Base-by-base conservation (phyloP, 225 moss, liverwort and hornwort species). In the Sphagnum tenellum region DNA sequence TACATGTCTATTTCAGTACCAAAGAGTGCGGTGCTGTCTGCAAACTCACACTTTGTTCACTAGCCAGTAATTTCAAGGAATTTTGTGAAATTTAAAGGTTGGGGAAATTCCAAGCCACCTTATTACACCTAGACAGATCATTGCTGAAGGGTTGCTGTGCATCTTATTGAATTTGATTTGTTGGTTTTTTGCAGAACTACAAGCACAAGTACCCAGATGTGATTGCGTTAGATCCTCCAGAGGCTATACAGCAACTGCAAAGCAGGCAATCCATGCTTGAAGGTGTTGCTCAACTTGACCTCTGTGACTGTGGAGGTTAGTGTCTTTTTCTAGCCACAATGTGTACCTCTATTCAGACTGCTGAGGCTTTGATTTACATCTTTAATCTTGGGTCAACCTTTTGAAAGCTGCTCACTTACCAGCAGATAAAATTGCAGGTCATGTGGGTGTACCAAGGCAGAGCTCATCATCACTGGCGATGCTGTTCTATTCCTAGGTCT, bases 231-330 rank as follows among this genome's bases (percentile, higher is more conserved):
- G 81, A 81, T 55, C 81, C 78, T 75, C 81, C 81, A 54, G 78
- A 81, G 61, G 72, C 81, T 12, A 78, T 81, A 70, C 67, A 75
- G 62, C 81, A 78, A 64, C 12, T 81, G 45, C 81, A 77, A 14
- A 78, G 78, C 72, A 77, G 81, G 13, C 78, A 81, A 12, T 81
- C 81, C 56, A 81, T 81, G 81, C 70, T 81, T 49, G 75, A 78
- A 57, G 72, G 75, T 70, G 81, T 81, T 46, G 78, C 81, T 50
- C 71, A 68, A 45, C 59, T 81, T 4, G 72, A 81, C 67, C 70
- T 82, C 70, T 78, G 73, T 59, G 57, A 68, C 59, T 70, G 75
- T 50, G 82, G 78, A 78, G 82, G 82, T 82, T 65, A 73, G 75
- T 52, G 59, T 47, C 44, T 44, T 48, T 53, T 50, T 50, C 46